These are phyloP conservation scores for Elsinoe fawcettii DNA, from an alignment of 2,329 filamentous ascomycete species.

Conservation along the genomic window DNA sequence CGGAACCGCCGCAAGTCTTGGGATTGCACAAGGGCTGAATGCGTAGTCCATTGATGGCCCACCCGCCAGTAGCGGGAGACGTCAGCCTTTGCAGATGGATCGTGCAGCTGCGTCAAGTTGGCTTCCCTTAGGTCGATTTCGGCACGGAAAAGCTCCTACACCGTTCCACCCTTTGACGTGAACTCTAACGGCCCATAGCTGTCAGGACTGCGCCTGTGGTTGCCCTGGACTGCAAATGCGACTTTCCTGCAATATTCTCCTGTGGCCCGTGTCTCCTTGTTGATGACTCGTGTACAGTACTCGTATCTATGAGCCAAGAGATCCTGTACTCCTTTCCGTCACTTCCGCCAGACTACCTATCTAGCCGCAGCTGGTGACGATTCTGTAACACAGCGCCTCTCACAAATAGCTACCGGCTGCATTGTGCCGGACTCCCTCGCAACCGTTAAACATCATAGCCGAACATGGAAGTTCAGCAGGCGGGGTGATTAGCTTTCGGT, in stretches of 20 bases:
- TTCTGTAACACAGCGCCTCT: not conserved
- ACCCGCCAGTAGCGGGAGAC: not conserved
- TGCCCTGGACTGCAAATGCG: not conserved
- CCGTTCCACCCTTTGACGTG: not conserved
- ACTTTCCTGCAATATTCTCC: not conserved
- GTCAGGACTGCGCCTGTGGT: no score
- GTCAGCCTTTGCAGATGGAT: not conserved
- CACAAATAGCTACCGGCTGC: not conserved
- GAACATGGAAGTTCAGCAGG: not conserved
- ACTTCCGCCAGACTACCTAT: not conserved
- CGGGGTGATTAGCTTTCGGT: not conserved
- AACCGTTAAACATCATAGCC: not conserved
- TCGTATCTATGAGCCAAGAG: conserved; percentile 7
- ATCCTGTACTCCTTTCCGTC: conserved; percentile 4
- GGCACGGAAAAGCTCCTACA: not conserved
- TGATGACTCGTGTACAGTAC: not conserved
- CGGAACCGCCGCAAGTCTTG: conserved; percentile 7
- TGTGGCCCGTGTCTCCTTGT: not conserved
- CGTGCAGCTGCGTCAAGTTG: conserved; percentile 2
- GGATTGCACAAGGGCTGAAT: not conserved
- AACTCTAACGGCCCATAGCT: not conserved
- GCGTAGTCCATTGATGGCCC: not conserved
- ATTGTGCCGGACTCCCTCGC: not conserved
- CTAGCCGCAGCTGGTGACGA: not conserved
- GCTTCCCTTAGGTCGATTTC: not conserved